These are phyloP conservation scores for Starmera stellimalicola DNA, from an alignment of 1,139 yeast species.

Conservation along the genomic window DNA sequence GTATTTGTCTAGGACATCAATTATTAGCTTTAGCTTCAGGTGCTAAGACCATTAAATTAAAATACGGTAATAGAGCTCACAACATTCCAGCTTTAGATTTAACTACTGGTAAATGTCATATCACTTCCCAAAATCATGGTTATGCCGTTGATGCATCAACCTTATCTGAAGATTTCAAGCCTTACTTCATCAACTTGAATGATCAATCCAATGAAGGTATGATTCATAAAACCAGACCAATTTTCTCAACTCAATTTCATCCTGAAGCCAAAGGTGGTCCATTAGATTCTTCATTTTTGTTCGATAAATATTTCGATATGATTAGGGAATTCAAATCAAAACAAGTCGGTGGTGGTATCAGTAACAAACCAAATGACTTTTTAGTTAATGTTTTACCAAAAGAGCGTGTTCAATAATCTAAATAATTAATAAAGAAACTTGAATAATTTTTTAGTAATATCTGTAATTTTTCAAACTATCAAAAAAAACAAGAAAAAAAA, in stretches of 20 bases:
- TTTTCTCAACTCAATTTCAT: slow-evolving; percentile 94
- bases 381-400: slow-evolving; percentile 76
- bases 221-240: slow-evolving; percentile 79
- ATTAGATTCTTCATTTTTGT: slow-evolving; percentile 78
- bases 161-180: slow-evolving; percentile 67
- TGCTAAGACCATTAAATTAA: slow-evolving; percentile 84
- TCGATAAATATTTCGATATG: slow-evolving; percentile 77
- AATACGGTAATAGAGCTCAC: slow-evolving; percentile 98
- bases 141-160: slow-evolving; percentile 87
- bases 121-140: slow-evolving; percentile 97
- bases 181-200: slow-evolving; percentile 84
- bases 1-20: slow-evolving; percentile 96
- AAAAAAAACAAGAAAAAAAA: background rate
- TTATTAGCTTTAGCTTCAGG: slow-evolving; percentile 90
- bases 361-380: slow-evolving; percentile 45
- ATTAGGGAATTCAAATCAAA: slow-evolving; percentile 48
- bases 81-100: slow-evolving; percentile 93
- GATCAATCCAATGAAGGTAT: slow-evolving; percentile 97
- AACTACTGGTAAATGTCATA: slow-evolving; percentile 86
- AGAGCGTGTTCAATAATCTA: slow-evolving; percentile 54
- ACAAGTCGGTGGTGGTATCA: slow-evolving; percentile 31
- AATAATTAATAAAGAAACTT: background rate
- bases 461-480: background rate
- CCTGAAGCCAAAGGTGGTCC: slow-evolving; percentile 99
- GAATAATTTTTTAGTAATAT: background rate